Evolutionary conservation across 2,329 filamentous ascomycete species (phyloP).

Genomic region (Camptophora hylomeconis): DNA sequence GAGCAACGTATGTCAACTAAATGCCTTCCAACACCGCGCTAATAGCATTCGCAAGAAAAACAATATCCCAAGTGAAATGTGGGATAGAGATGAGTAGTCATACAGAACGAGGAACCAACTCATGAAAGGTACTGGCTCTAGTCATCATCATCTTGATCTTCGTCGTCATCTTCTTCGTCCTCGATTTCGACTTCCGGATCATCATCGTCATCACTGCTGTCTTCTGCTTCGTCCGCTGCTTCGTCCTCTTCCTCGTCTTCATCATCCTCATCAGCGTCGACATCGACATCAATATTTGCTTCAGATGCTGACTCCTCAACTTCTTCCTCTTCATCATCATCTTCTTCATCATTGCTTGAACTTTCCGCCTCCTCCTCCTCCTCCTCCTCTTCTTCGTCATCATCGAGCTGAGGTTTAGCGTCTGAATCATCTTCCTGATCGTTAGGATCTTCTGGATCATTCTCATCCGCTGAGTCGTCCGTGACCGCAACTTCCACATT

Average conservation of each 20-base stretch:
- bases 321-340: background rate
- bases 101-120: too few relatives aligned
- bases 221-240: slow-evolving; percentile 1
- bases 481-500: slow-evolving; percentile 8
- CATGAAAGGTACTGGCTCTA: too few relatives aligned
- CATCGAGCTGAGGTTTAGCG: too few relatives aligned
- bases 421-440: slow-evolving; percentile 2
- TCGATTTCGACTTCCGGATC: slow-evolving; percentile 1
- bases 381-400: slow-evolving; percentile 7
- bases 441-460: slow-evolving; percentile 1
- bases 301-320: background rate
- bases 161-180: slow-evolving; percentile 2
- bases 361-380: slow-evolving; percentile 5
- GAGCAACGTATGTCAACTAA: too few relatives aligned
- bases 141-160: too few relatives aligned
- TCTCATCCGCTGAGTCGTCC: slow-evolving; percentile 2
- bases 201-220: slow-evolving; percentile 1
- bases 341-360: slow-evolving; percentile 10
- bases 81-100: too few relatives aligned
- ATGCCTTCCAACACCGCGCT: too few relatives aligned
- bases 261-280: slow-evolving; percentile 3
- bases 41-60: too few relatives aligned
- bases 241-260: slow-evolving; percentile 5
- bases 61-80: too few relatives aligned
- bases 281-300: slow-evolving; percentile 1